These are phyloP conservation scores for Apodospora peruviana DNA, from an alignment of 495 filamentous ascomycete species.

Conservation along the genomic window DNA sequence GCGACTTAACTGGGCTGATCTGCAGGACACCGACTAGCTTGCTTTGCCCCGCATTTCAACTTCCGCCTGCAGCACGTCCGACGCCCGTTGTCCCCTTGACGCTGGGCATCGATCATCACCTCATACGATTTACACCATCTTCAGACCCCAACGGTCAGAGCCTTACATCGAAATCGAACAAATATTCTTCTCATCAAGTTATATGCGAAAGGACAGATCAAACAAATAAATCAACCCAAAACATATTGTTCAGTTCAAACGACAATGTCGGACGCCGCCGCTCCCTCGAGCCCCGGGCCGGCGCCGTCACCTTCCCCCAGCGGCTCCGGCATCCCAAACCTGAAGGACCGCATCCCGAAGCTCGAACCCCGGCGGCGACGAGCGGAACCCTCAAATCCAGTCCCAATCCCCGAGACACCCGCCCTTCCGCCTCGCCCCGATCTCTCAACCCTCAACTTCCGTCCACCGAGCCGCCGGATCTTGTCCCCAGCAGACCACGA, in stretches of 20 bases:
- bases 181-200: neutral
- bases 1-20: slow-evolving; percentile 13
- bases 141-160: neutral
- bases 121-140: neutral
- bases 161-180: too few relatives aligned
- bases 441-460: slow-evolving; percentile 55
- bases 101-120: neutral
- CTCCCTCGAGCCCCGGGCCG: neutral
- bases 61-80: neutral
- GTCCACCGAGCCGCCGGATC: slow-evolving; percentile 67
- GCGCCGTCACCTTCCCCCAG: neutral
- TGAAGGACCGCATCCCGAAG: slow-evolving; percentile 60
- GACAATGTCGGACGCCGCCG: neutral
- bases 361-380: slow-evolving; percentile 58
- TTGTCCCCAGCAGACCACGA: slow-evolving; percentile 74
- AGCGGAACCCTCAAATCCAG: slow-evolving; percentile 47
- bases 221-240: neutral
- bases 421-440: slow-evolving; percentile 64
- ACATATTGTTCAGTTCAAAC: neutral
- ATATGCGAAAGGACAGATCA: neutral
- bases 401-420: slow-evolving; percentile 68
- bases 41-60: slow-evolving; percentile 18
- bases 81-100: neutral
- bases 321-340: slow-evolving; percentile 43
- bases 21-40: slow-evolving; percentile 1